These are phyloP conservation scores for Kodamaea arcana DNA, from an alignment of 1,139 yeast species.

Conservation along the genomic window DNA sequence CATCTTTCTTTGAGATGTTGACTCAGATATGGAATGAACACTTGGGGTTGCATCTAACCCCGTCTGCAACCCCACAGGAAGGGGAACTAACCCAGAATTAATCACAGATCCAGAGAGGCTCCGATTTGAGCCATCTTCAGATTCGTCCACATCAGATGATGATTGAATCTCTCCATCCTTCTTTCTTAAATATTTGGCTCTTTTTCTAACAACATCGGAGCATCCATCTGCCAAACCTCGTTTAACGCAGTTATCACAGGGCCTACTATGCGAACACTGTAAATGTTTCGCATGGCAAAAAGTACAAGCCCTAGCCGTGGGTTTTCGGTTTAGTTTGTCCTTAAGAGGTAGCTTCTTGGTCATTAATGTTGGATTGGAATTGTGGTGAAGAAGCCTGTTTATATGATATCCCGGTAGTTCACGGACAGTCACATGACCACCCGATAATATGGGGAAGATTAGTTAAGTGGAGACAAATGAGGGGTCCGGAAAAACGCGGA, in stretches of 20 bases:
- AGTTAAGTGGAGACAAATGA: not conserved
- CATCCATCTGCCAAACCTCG: constrained; percentile 54
- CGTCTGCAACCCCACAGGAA: not conserved
- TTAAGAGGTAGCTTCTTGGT: constrained; percentile 54
- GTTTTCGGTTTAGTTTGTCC: constrained; percentile 52
- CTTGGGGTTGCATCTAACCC: not conserved
- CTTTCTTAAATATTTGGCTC: constrained; percentile 40
- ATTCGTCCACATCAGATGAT: not conserved
- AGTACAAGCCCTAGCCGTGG: constrained; percentile 64
- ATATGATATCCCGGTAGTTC: not conserved
- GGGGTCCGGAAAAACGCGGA: not conserved
- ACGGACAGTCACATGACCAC: not conserved
- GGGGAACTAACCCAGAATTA: not conserved
- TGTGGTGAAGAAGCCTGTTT: not conserved
- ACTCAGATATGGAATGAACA: not conserved
- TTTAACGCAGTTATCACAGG: constrained; percentile 67
- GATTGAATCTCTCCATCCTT: not conserved
- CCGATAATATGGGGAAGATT: not conserved
- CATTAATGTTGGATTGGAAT: constrained; percentile 34
- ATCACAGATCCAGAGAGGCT: not conserved
- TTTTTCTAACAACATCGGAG: constrained; percentile 55
- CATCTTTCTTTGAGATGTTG: constrained; percentile 15
- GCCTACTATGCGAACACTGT: constrained; percentile 59
- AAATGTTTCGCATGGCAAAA: constrained; percentile 70
- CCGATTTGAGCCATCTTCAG: not conserved